A percentile compares a stretch with the other conserved stretches of the same genome.
Evolutionary conservation across 805 yeast species (phyloP).

Genomic region (Sugiyamaella boreocaroliniensis): DNA sequence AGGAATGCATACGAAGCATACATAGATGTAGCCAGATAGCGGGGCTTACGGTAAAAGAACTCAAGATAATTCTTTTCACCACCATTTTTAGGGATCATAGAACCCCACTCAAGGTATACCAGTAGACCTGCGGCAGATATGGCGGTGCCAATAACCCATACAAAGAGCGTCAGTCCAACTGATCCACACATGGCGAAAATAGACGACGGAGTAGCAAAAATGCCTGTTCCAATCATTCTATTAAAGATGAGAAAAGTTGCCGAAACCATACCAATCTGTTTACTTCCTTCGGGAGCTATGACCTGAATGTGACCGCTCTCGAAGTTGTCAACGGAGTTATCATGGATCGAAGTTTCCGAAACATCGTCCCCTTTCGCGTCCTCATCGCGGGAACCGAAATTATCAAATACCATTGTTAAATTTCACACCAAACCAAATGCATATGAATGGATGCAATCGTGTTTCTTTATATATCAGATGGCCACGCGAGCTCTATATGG

Average conservation of each 20-base stretch:
- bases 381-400: neutral
- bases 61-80: constrained; percentile 82
- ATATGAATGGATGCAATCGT: too few species aligned
- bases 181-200: constrained; percentile 53
- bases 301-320: constrained; percentile 1
- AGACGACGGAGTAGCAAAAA: constrained; percentile 62
- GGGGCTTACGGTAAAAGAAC: constrained; percentile 60
- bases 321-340: neutral
- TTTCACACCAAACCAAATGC: too few species aligned
- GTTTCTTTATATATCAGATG: too few species aligned
- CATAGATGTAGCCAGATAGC: constrained; percentile 56
- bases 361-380: neutral
- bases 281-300: constrained; percentile 4
- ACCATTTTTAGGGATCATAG: constrained; percentile 72
- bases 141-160: constrained; percentile 70
- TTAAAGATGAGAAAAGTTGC: constrained; percentile 62
- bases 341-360: neutral
- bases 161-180: constrained; percentile 61
- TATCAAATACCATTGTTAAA: neutral
- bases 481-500: too few species aligned
- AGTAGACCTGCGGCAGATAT: constrained; percentile 59
- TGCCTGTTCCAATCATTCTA: constrained; percentile 72
- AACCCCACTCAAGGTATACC: constrained; percentile 76
- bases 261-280: constrained; percentile 43
- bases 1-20: constrained; percentile 67